These are phyloP conservation scores for Aspergillus oerlinghausenensis DNA, from an alignment of 2,329 filamentous ascomycete genomes.

Conservation along the genomic window DNA sequence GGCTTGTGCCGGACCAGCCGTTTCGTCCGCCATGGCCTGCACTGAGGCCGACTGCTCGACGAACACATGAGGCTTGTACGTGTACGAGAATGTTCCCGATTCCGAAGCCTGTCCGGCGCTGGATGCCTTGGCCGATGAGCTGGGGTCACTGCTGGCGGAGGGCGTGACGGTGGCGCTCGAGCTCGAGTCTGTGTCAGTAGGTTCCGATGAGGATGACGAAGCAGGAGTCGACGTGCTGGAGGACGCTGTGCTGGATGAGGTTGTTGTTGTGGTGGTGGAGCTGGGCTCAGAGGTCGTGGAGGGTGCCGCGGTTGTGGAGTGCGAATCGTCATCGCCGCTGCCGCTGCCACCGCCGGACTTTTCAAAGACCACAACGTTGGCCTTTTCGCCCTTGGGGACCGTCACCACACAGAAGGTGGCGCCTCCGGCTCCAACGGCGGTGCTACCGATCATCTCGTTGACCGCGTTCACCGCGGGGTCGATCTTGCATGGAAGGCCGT, in stretches of 20 bases:
- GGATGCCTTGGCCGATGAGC: neutral
- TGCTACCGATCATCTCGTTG: constrained; percentile 56
- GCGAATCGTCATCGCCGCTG: constrained; percentile 1
- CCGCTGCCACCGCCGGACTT: constrained; percentile 20
- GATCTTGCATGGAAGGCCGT: constrained; percentile 70
- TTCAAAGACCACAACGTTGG: constrained; percentile 63
- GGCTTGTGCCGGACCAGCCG: neutral
- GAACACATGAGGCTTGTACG: constrained; percentile 9
- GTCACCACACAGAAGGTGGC: constrained; percentile 73
- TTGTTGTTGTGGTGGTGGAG: constrained; percentile 6
- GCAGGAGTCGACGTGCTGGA: neutral
- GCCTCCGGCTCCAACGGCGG: constrained; percentile 61
- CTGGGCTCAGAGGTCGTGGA: constrained; percentile 10
- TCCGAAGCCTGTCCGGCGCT: neutral
- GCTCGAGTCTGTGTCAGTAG: neutral
- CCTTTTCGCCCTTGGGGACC: constrained; percentile 60
- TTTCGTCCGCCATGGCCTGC: neutral
- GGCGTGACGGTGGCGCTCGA: neutral
- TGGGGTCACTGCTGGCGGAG: neutral
- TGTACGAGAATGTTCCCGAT: neutral
- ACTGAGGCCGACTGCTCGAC: constrained; percentile 7
- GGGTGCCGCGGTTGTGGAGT: neutral
- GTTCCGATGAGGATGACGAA: neutral
- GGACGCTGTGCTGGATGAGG: neutral
- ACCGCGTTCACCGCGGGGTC: constrained; percentile 54